Conservation (phyloP, 495 filamentous ascomycete genomes). For the Xylaria acuta region DNA sequence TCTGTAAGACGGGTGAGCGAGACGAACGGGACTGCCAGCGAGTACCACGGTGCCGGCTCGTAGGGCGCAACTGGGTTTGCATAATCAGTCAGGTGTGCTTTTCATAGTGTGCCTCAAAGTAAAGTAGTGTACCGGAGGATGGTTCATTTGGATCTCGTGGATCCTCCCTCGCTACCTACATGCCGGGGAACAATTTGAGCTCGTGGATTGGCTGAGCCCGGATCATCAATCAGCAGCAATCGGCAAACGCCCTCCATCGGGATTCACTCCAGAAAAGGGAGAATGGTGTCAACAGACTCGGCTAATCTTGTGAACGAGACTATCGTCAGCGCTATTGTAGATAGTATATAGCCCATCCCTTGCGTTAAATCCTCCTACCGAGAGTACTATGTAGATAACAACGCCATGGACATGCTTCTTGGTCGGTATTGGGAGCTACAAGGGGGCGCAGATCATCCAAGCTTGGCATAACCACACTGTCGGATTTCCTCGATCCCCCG, state of each 20-base stretch:
- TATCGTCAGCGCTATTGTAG: constrained; percentile 21
- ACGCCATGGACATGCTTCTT: constrained; percentile 3
- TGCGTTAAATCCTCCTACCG: constrained; percentile 9
- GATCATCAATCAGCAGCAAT: constrained; percentile 15
- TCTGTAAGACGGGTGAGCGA: neutral
- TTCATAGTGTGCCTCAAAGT: constrained; percentile 8
- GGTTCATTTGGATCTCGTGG: constrained; percentile 4
- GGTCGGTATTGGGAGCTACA: constrained; percentile 4
- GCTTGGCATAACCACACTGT: constrained; percentile 31
- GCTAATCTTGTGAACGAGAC: neutral
- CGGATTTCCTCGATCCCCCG: constrained; percentile 26
- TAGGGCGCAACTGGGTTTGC: neutral
- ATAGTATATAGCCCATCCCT: too few species aligned
- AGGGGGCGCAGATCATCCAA: constrained; percentile 19
- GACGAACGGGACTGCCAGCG: neutral
- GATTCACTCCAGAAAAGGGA: neutral
- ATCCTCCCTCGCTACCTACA: constrained; percentile 12
- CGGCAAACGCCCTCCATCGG: constrained; percentile 14
- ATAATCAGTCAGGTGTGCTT: constrained; percentile 3
- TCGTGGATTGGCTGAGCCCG: neutral
- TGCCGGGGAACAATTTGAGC: neutral
- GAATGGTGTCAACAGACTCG: neutral
- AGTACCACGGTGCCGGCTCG: constrained; percentile 8
- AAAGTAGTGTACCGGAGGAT: constrained; percentile 8
- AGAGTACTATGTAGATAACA: neutral